These are phyloP conservation scores for Globisporangium spiculum DNA, from an alignment of 352 stramenopile genomes.

Conservation along the genomic window DNA sequence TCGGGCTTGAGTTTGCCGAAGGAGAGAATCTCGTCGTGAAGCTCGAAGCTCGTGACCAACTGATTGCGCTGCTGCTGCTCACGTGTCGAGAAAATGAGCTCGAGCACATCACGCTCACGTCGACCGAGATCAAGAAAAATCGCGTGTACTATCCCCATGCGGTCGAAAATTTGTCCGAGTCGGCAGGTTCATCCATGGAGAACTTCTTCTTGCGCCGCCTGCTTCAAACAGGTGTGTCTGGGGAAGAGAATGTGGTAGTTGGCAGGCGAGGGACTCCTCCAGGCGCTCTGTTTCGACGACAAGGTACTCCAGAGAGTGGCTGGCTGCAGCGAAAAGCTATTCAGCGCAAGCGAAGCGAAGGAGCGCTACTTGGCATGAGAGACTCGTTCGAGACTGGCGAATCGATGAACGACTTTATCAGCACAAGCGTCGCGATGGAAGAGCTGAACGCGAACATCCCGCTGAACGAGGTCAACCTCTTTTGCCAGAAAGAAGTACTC, in stretches of 20 bases:
- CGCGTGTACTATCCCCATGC: conserved; percentile 63
- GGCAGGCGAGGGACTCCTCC: conserved; percentile 1
- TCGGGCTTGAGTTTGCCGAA: conserved; percentile 66
- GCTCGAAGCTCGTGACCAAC: conserved; percentile 54
- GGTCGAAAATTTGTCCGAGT: conserved; percentile 24
- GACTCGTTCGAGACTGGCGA: conserved; percentile 46
- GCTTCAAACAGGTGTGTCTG: conserved; percentile 27
- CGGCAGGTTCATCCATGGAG: conserved; percentile 33
- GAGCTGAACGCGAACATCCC: conserved; percentile 55
- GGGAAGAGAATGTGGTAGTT: conserved; percentile 15
- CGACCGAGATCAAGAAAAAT: conserved; percentile 43
- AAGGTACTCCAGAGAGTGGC: conserved; percentile 11
- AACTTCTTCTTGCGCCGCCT: conserved; percentile 59
- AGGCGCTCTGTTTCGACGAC: conserved; percentile 7
- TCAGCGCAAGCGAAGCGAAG: conserved; percentile 8
- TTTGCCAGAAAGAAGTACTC: conserved; percentile 32
- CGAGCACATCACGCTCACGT: conserved; percentile 45
- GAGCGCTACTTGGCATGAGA: conserved; percentile 14
- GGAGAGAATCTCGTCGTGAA: conserved; percentile 53
- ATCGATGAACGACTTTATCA: conserved; percentile 51
- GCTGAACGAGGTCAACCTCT: conserved; percentile 36
- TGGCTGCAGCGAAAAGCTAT: conserved; percentile 40
- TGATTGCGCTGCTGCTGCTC: conserved; percentile 63
- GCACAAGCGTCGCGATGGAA: conserved; percentile 42
- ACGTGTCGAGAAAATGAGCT: conserved; percentile 54